Base-by-base conservation (phyloP, 495 filamentous ascomycete species). In the Letharia lupina region DNA sequence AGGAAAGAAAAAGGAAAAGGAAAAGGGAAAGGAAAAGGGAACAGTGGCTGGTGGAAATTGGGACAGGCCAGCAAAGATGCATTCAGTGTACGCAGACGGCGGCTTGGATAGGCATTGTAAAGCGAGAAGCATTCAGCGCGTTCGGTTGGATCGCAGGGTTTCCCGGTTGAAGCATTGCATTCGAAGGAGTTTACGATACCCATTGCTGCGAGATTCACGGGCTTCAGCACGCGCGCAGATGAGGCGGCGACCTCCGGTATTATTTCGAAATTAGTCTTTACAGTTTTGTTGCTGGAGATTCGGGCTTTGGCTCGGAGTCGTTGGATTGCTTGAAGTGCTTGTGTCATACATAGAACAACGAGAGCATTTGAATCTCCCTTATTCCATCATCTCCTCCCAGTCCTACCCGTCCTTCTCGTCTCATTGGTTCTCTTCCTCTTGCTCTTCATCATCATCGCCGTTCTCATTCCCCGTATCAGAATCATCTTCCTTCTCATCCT, bases 171-270 rank as follows among this genome's bases (percentile, higher is more conserved):
- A 57, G 31, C 54, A 57, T 57, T 57, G 54, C 54, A 57, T 9
- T n/a, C 13, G 28, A 35, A 57, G 54, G 54, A 57, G 54, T 57
- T 37, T n/a, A 35, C 31, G 54, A 57, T 57, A 57, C 54, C 54
- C 54, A 57, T 18, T 37, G 33, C 13, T 57, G 33, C 54, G 33
- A 33, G 33, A 57, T 57, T 35, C 13, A 37, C 10, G 16, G 54
- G 16, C 54, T 57, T 37, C 15, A 35, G 54, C 54, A 57, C 6
- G 3, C 54, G 54, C 33, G 33, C 33, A 57, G 37, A 37, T 57
- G 33, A 57, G 54, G 33, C 54, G 54, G 54, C 33, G 16, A 57
- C 54, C 54, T 57, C 33, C 16, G 20, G 33, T 9, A 35, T 6
- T 20, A 5, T 28, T 35, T 33, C 31, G 2, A 18, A 18, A 18